Evolutionary conservation across 768 basidiomycete genomes (phyloP), one percentile per base, ranked within the genome.

Genomic region (Boletellus ananiceps): DNA sequence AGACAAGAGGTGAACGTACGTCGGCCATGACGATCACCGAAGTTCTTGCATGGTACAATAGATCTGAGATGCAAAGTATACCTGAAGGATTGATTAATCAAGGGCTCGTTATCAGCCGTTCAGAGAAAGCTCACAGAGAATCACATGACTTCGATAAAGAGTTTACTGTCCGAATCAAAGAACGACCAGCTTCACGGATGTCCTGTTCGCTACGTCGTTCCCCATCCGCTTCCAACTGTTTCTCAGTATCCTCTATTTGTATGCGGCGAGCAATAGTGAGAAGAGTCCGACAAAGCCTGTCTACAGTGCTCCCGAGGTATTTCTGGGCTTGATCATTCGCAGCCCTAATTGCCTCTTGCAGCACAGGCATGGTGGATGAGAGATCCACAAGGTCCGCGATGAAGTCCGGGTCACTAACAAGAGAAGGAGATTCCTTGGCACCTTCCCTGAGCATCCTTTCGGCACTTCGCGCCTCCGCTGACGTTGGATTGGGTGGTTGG

Each of bases 371-470:
- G 25, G 54, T 50, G 3, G 31, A 35, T 1, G 25, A 53, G 32
- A 56, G 38, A 15, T 31, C 18, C 19, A 61, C 61, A 11, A 64
- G 56, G 40, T 65, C 60, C 4, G 56, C 29, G 14, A 64, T 32
- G 36, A 66, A 64, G 19, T 60, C 56, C 2, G 50, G 38, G 36
- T 64, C 64, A 23, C 3, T 50, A 3, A 61, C 34, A 18, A 57
- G 64, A 34, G 58, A 57, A 16, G 51, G 19, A 19, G 19, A 12
- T 23, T 63, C 58, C 1, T 50, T 56, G 4, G 39, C 16, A 11
- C 62, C 58, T 2, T 64, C 64, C 50, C 38, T 64, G 4, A 64
- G 44, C 54, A 65, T 41, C 38, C 41, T 51, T 0, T 64, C 61
- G 3, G 59, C 62, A 5, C 9, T 44, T 27, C 2, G 38, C 8